A percentile compares a stretch with the other conserved stretches of the same genome.
phyloP scores from a whole-genome alignment of 208 protist genomes.

The Leishmania mexicana region DNA sequence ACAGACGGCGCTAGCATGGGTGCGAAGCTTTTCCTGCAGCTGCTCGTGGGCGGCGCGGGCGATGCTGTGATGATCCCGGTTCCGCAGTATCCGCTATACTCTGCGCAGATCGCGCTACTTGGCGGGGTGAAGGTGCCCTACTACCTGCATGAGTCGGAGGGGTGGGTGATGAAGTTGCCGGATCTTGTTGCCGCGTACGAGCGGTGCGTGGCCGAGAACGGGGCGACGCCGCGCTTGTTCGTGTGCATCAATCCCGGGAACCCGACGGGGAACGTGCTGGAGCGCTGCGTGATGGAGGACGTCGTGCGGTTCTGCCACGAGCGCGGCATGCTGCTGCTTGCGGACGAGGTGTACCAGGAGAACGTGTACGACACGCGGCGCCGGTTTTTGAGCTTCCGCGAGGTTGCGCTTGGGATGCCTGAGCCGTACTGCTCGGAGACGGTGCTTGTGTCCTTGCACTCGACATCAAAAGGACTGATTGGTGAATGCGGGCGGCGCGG shows the following conservation, averaged over 20 bases:
- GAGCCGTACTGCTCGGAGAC: conserved; percentile 66
- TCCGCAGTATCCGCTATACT: conserved; percentile 99
- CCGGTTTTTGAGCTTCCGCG: conserved; percentile 93
- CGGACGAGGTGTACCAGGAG: conserved; percentile 99
- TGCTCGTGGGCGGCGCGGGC: conserved; percentile 64
- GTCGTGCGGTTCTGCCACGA: conserved; percentile 76
- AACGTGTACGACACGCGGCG: conserved; percentile 95
- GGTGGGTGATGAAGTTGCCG: conserved; percentile 86
- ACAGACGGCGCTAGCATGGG: conserved; percentile 97
- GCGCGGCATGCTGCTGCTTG: conserved; percentile 93
- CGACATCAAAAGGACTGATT: conserved; percentile 98
- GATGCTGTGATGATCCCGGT: conserved; percentile 97
- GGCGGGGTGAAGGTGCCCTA: conserved; percentile 93
- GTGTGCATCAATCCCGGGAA: conserved; percentile 99
- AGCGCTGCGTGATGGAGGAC: conserved; percentile 75
- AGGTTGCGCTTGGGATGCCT: conserved; percentile 67
- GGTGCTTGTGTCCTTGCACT: conserved; percentile 95
- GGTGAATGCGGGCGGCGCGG: conserved; percentile 98
- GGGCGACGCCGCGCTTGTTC: conserved; percentile 92
- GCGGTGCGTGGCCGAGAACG: conserved; percentile 50
- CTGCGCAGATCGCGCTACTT: conserved; percentile 95
- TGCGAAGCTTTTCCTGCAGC: conserved; percentile 89
- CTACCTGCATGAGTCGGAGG: conserved; percentile 93
- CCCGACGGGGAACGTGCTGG: conserved; percentile 96
- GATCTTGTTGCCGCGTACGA: conserved; percentile 72